Conservation (phyloP, 1,284 basidiomycete genomes). For the Termitomyces sp. region DNA sequence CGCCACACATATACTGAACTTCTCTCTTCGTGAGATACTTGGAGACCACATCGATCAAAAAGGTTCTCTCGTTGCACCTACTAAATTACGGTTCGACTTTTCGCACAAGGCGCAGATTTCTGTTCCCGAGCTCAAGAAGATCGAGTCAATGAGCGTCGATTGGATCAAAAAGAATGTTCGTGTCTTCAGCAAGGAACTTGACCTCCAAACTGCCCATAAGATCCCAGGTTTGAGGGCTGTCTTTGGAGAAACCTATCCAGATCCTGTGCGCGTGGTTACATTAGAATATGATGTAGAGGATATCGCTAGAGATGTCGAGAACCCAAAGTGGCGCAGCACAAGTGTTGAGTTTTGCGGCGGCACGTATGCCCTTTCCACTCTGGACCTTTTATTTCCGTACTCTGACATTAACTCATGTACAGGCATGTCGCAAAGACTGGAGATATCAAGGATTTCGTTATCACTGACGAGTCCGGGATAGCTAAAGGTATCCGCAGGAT, state of each 20-base stretch:
- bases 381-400: background rate
- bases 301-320: conserved; percentile 79
- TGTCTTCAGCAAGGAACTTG: conserved; percentile 86
- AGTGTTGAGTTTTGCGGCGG: conserved; percentile 98
- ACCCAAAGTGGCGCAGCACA: conserved; percentile 86
- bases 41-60: conserved; percentile 98
- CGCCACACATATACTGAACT: conserved; percentile 98
- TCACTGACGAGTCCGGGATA: conserved; percentile 94
- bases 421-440: conserved; percentile 93
- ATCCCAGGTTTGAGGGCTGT: conserved; percentile 95
- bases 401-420: conserved; percentile 4
- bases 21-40: conserved; percentile 83
- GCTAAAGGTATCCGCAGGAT: conserved; percentile 97
- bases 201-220: conserved; percentile 76
- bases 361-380: conserved; percentile 59
- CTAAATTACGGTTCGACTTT: conserved; percentile 97
- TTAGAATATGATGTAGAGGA: conserved; percentile 86
- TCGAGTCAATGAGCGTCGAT: conserved; percentile 80
- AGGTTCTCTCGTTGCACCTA: conserved; percentile 93
- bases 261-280: conserved; percentile 93
- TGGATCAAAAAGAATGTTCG: conserved; percentile 90
- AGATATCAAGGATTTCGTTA: conserved; percentile 93
- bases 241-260: conserved; percentile 97
- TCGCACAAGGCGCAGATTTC: conserved; percentile 89
- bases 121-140: conserved; percentile 71